Evolutionary conservation across 768 basidiomycete genomes (phyloP), one percentile per base, ranked within the genome.

Genomic region (Lentinus brumalis): DNA sequence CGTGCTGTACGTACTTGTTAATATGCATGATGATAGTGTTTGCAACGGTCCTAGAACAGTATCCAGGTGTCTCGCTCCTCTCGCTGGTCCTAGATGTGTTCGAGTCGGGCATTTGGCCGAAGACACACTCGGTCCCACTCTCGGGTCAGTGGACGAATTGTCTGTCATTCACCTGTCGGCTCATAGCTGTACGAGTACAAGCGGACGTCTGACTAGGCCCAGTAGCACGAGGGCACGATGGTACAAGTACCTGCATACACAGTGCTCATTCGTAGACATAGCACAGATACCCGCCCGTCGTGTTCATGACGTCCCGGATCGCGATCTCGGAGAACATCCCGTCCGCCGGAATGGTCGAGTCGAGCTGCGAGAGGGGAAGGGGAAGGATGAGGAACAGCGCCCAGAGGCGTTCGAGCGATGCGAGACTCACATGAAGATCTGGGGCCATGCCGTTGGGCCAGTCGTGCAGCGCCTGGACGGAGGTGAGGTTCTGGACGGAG

Each of bases 241-340:
- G 1, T 2, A 26, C 21, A 26, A 1, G 2, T 26, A 26, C 21
- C 21, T 26, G 2, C 21, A 26, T 26, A 26, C 21, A 26, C 44
- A 15, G 44, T 35, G 53, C 46, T 61, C 38, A 76, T 52, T 74
- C 75, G 56, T 77, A 77, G 4, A 69, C 65, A 52, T 77, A 77
- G 65, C 76, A 77, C n/a, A 77, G 63, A n/a, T 63, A 57, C 1
- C 70, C 74, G 16, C 62, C 66, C 0, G 68, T 74, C 4, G 76
- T 76, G 59, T 69, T 63, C 40, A 77, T 60, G 14, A 76, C 64
- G 42, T 74, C 69, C 15, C 55, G 38, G 26, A 77, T 67, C 3
- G 39, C 69, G 11, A 61, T 57, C 30, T 70, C 58, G 4, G 63
- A 54, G 35, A 69, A 68, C 50, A 77, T 50, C 9, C 71, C 73